phyloP scores from a whole-genome alignment of 192 early-diverging fungal genomes.

The Coemansia sp. region DNA sequence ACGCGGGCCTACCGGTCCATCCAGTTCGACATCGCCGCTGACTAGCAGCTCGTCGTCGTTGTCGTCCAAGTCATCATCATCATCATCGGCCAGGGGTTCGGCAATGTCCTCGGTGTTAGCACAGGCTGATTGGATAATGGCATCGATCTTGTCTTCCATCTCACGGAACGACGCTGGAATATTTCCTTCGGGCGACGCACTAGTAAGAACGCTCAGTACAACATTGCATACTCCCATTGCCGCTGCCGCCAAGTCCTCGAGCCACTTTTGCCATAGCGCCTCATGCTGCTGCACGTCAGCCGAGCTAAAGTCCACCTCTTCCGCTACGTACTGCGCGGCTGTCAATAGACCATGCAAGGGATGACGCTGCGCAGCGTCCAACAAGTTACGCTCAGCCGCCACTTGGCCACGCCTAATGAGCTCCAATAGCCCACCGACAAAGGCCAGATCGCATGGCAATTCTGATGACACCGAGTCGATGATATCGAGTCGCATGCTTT shows the following conservation, averaged over 20 bases:
- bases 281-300: constrained; percentile 50
- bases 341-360: constrained; percentile 66
- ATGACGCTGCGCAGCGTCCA: constrained; percentile 53
- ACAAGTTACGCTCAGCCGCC: constrained; percentile 55
- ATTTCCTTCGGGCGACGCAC: constrained; percentile 89
- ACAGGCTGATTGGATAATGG: constrained; percentile 39
- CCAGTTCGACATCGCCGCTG: constrained; percentile 27
- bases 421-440: constrained; percentile 31
- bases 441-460: constrained; percentile 16
- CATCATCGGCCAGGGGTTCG: neutral
- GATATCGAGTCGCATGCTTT: constrained; percentile 33
- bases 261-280: constrained; percentile 59
- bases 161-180: constrained; percentile 80
- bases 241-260: constrained; percentile 52
- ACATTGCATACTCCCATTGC: constrained; percentile 63
- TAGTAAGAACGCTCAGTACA: constrained; percentile 73
- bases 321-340: constrained; percentile 64
- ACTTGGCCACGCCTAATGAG: constrained; percentile 18
- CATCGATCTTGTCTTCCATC: constrained; percentile 61
- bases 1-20: constrained; percentile 60
- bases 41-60: constrained; percentile 44
- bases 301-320: constrained; percentile 63
- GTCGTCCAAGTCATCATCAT: constrained; percentile 31
- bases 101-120: neutral
- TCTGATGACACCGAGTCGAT: neutral